Conservation (phyloP, 148 eudicot species). For the Pouteria glomerata region DNA sequence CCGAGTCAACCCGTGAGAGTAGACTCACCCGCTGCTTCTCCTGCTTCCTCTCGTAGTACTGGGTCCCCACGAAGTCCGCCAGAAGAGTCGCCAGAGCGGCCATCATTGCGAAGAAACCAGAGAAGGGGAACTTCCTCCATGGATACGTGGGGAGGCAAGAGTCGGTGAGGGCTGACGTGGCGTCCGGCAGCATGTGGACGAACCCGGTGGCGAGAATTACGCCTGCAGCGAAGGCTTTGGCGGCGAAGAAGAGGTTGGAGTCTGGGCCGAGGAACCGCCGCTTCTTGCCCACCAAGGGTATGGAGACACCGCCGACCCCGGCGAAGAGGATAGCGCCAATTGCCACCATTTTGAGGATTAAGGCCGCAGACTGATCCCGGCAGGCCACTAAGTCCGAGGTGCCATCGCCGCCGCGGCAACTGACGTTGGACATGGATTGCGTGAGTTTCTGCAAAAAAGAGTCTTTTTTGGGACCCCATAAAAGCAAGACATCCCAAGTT, state of each 20-base stretch:
- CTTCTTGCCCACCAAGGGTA: conserved; percentile 55
- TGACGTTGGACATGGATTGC: conserved; percentile 30
- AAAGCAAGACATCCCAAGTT: not conserved
- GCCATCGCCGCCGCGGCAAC: conserved; percentile 21
- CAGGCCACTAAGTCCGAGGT: conserved; percentile 22
- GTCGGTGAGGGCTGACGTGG: conserved; percentile 51
- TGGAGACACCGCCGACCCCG: conserved; percentile 45
- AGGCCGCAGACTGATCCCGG: conserved; percentile 41
- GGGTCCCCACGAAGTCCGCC: conserved; percentile 83
- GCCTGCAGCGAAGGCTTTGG: conserved; percentile 74
- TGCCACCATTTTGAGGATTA: conserved; percentile 48
- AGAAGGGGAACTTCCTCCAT: conserved; percentile 80
- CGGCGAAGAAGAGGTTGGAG: conserved; percentile 47
- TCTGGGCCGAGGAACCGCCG: conserved; percentile 49
- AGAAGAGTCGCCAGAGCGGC: conserved; percentile 67
- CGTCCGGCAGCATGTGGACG: conserved; percentile 94
- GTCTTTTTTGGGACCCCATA: conserved; percentile 21
- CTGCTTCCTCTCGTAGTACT: conserved; percentile 71
- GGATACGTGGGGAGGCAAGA: conserved; percentile 61
- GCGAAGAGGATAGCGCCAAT: conserved; percentile 46
- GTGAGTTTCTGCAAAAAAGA: conserved; percentile 34
- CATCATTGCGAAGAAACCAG: conserved; percentile 86
- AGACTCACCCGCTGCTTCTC: conserved; percentile 32
- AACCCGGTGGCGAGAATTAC: conserved; percentile 80
- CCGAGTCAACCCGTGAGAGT: conserved; percentile 27